A percentile compares a stretch with the other conserved stretches of the same genome.
Conservation (phyloP, 2,329 filamentous ascomycete species). For the Pyricularia sp. region DNA sequence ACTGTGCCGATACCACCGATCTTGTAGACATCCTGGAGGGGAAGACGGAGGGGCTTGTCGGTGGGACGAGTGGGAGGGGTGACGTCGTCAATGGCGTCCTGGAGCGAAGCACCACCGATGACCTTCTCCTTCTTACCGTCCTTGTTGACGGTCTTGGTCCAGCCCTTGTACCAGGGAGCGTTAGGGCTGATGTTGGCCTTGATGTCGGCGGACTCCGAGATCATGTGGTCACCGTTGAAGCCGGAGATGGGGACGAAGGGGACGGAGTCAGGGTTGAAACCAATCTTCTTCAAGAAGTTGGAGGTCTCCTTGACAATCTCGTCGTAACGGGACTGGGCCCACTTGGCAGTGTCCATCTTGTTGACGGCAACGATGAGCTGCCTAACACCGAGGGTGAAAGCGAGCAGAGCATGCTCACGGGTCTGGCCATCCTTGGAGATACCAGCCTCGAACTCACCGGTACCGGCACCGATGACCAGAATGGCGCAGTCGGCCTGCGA, state of each 20-base stretch:
- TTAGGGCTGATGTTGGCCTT: conserved; percentile 49
- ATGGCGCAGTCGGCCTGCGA: conserved; percentile 99
- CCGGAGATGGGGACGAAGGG: conserved; percentile 99
- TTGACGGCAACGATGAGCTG: conserved; percentile 99
- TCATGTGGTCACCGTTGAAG: conserved; percentile 99
- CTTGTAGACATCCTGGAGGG: conserved; percentile 99
- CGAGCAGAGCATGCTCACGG: conserved; percentile 99
- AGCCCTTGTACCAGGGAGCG: conserved; percentile 99
- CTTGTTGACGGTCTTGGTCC: conserved; percentile 93
- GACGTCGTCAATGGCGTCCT: conserved; percentile 96
- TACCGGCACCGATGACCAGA: conserved; percentile 99
- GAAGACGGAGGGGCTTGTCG: conserved; percentile 99
- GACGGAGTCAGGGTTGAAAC: conserved; percentile 98
- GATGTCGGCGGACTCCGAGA: conserved; percentile 33
- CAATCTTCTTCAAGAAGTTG: conserved; percentile 99
- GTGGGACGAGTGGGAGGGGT: conserved; percentile 84
- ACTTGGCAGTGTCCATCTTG: conserved; percentile 99
- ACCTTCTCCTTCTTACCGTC: conserved; percentile 46
- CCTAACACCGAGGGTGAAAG: conserved; percentile 99
- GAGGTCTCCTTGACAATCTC: conserved; percentile 99
- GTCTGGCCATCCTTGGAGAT: conserved; percentile 99
- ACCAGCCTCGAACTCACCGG: conserved; percentile 99
- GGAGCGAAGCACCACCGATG: conserved; percentile 83
- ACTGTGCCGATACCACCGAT: conserved; percentile 99
- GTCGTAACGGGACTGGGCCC: conserved; percentile 89